Base-by-base conservation (phyloP, 148 eudicot species). In the Agrostemma githago region DNA sequence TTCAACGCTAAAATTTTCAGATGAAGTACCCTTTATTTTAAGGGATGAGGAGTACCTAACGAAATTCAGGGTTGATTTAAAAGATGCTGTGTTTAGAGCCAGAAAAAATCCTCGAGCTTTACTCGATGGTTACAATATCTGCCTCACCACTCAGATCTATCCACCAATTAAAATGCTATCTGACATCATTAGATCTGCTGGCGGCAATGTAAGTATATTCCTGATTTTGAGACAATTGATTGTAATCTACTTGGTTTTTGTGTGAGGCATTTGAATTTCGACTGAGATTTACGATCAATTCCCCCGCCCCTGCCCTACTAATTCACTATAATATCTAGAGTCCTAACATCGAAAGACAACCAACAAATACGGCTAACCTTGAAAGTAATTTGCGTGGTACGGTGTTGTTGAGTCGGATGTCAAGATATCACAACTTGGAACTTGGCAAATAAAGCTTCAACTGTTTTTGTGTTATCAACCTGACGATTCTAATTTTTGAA, bases 11-110 rank as follows among this genome's bases (percentile, higher is more conserved):
- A 37, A 73, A 51, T 68, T 64, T 75, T 74, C 91, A 93, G 98
- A 93, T 88, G 98, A 90, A 79, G 78, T 56, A 73, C 89, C 90
- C 48, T 93, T 85, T 77, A 72, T 90, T 81, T 73, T 90, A 51
- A 78, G 84, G 59, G 98, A 93, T 70, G 86, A 86, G 67, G 92
- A 87, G 16, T 93, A 89, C 68, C 75, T 74, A 71, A 66, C 40
- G 60, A 93, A 82, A 81, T 89, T 80, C 79, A 85, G 86, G 82
- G 83, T 70, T 62, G 92, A 89, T 74, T 77, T 93, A 43, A 82
- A 88, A 74, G 81, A 68, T 66, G 88, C 94, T 76, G 90, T 90
- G 79, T 86, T 80, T 72, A 88, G 88, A 83, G 93, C 94, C 57
- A 90, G 81, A 81, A 72, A 83, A 78, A 79, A 71, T 39, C 87